Evolutionary conservation across 2,329 filamentous ascomycete genomes (phyloP).

Genomic region (Sarocladium kiliense): DNA sequence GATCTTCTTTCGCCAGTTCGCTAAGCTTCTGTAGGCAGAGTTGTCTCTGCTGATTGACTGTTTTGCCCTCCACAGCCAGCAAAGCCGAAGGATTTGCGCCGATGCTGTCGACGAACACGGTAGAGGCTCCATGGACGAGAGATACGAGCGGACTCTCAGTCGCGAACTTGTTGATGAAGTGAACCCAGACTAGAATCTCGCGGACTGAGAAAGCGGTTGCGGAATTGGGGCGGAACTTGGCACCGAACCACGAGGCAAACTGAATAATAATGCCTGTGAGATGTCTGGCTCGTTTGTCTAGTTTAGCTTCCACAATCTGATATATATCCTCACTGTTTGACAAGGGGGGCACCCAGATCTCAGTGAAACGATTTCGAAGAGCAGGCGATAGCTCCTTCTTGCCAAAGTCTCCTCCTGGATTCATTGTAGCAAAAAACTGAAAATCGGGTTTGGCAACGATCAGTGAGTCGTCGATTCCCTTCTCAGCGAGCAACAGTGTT

Average conservation of each 20-base stretch:
- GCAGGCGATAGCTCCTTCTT: constrained; percentile 97
- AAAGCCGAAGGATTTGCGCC: constrained; percentile 92
- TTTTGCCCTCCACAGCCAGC: constrained; percentile 64
- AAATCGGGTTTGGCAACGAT: constrained; percentile 74
- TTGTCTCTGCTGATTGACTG: constrained; percentile 65
- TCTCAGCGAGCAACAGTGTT: constrained; percentile 86
- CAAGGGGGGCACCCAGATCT: constrained; percentile 94
- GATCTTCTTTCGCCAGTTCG: constrained; percentile 58
- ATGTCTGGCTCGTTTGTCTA: constrained; percentile 48
- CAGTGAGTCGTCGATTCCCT: constrained; percentile 78
- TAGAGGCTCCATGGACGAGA: constrained; percentile 79
- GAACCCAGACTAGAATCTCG: constrained; percentile 88
- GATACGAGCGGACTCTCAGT: constrained; percentile 38
- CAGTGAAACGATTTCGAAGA: constrained; percentile 91
- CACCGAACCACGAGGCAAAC: constrained; percentile 91
- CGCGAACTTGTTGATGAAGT: constrained; percentile 74
- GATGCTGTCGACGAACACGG: constrained; percentile 93
- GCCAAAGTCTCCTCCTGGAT: constrained; percentile 95
- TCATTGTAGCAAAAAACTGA: constrained; percentile 98
- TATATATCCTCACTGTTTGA: constrained; percentile 81
- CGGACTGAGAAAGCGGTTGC: constrained; percentile 81
- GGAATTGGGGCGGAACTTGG: constrained; percentile 69
- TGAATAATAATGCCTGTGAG: constrained; percentile 68
- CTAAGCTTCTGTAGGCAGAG: constrained; percentile 70
- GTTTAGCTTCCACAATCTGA: constrained; percentile 77